phyloP scores from a whole-genome alignment of 2,329 filamentous ascomycete genomes.

The Ophiostoma perfectum region DNA sequence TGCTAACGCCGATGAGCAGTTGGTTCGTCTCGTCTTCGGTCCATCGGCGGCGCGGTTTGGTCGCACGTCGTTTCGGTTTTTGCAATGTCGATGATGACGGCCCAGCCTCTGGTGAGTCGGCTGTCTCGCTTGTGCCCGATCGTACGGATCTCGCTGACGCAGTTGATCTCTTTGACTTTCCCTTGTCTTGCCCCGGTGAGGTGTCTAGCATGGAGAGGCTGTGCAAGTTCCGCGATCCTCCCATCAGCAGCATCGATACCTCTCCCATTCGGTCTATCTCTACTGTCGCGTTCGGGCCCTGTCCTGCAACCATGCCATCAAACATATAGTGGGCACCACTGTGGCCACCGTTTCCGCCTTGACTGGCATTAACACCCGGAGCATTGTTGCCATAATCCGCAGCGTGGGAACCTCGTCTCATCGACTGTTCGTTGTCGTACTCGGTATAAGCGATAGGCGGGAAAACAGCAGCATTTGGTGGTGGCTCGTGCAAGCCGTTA shows the following conservation, averaged over 20 bases:
- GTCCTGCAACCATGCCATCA: conserved; percentile 24
- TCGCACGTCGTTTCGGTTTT: conserved; percentile 49
- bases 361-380: too few relatives aligned
- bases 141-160: conserved; percentile 18
- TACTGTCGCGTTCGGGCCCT: conserved; percentile 22
- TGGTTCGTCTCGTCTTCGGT: conserved; percentile 60
- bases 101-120: conserved; percentile 21
- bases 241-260: background rate
- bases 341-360: background rate
- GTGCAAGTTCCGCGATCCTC: background rate
- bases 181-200: conserved; percentile 15
- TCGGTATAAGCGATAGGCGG: conserved; percentile 56
- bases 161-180: conserved; percentile 27
- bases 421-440: conserved; percentile 46
- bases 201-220: conserved; percentile 7
- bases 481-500: conserved; percentile 58
- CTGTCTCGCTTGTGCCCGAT: conserved; percentile 14
- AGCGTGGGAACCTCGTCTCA: conserved; percentile 37
- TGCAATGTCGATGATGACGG: conserved; percentile 19
- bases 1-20: conserved; percentile 55
- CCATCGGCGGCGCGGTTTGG: conserved; percentile 58
- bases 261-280: conserved; percentile 29
- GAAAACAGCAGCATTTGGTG: conserved; percentile 56
- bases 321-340: conserved; percentile 16
- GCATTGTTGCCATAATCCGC: conserved; percentile 38